Evolutionary conservation across 495 filamentous ascomycete genomes (phyloP), one percentile per base, ranked within the genome.

Genomic region (Oidiodendron maius): DNA sequence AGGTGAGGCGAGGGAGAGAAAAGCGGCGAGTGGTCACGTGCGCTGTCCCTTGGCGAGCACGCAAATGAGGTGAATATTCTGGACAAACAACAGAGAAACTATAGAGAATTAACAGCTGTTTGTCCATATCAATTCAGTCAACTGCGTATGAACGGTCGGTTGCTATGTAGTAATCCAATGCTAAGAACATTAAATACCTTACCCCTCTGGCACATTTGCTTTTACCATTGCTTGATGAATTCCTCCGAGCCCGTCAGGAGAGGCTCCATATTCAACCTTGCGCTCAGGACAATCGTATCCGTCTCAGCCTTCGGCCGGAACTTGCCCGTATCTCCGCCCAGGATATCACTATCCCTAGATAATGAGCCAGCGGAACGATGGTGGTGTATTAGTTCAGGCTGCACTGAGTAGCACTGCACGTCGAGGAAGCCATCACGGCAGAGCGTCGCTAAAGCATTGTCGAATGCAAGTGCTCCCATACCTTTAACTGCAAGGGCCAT

Each of bases 271-370:
- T 77, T 78, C 55, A 74, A 56, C 51, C 75, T 63, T 17, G 65
- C 69, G 55, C 74, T 78, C 46, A 70, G 72, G 44, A 71, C 53
- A 10, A 78, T 63, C 41, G 71, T 70, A 42, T 71, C 61, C 15
- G 72, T 69, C 44, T 58, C 64, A 8, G 62, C 69, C 24, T 62
- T 65, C 51, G 60, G 58, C 36, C 70, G 58, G 9, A 67, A 39
- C 47, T 59, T 51, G 4, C 50, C 55, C 13, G 48, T 48, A n/a
- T 59, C 57, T 4, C 64, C 64, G 1, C 25, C 42, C 46, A 60
- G 46, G 32, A 77, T 75, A 56, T 79, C 75, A 44, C 69, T 71
- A 17, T 66, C 65, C 37, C 61, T 64, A 36, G 54, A 58, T 8
- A 66, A 30, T 1, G 56, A 48, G 22, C 71, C 71, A 24, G 66